phyloP scores from a whole-genome alignment of 169 alveolate species.

The Blepharisma undulans region DNA sequence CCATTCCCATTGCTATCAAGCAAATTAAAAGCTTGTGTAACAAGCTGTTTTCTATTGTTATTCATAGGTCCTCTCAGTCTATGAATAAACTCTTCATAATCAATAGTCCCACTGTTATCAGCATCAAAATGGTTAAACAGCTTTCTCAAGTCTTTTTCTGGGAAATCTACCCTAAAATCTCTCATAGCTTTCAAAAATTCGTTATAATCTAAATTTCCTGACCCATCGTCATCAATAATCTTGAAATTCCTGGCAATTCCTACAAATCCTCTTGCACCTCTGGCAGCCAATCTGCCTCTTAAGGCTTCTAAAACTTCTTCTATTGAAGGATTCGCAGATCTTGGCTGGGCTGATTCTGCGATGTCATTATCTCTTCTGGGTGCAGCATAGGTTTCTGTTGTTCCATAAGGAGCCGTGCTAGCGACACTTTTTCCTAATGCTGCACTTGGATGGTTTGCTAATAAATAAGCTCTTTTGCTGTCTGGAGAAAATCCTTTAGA shows the following conservation, averaged over 20 bases:
- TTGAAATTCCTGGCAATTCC: conserved; percentile 62
- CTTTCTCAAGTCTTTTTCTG: conserved; percentile 48
- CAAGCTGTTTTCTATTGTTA: conserved; percentile 63
- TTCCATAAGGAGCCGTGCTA: conserved; percentile 26
- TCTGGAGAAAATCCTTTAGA: not conserved
- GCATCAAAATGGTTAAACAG: conserved; percentile 65
- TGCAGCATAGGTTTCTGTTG: not conserved
- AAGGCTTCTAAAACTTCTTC: conserved; percentile 29
- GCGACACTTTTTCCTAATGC: not conserved
- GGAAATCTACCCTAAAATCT: conserved; percentile 51
- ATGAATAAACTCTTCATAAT: conserved; percentile 74
- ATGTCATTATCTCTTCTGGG: not conserved
- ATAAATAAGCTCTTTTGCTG: not conserved
- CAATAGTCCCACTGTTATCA: conserved; percentile 62
- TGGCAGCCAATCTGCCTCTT: conserved; percentile 58
- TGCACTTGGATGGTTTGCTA: not conserved
- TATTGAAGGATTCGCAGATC: not conserved
- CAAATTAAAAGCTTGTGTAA: conserved; percentile 63
- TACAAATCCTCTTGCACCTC: conserved; percentile 75
- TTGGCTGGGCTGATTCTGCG: conserved; percentile 1
- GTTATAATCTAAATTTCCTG: conserved; percentile 38
- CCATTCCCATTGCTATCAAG: conserved; percentile 69
- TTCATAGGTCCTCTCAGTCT: conserved; percentile 77
- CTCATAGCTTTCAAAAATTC: conserved; percentile 59
- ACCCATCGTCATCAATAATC: conserved; percentile 67